Percentiles rank a stretch among this genome's conserved stretches.
Conservation (phyloP, 768 basidiomycete species). For the Megacollybia marginata region DNA sequence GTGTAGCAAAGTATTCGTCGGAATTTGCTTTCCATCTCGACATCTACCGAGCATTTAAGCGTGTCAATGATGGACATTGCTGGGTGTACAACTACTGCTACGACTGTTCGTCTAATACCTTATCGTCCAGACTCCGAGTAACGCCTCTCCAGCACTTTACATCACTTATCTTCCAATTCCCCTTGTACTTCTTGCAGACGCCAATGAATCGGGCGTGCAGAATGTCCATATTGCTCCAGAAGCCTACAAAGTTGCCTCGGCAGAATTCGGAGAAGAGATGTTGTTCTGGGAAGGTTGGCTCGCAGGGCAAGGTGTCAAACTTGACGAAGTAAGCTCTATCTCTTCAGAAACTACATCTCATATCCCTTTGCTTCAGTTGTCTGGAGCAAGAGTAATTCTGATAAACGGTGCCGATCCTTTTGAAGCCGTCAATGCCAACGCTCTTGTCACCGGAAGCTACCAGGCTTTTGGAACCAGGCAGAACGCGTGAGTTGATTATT, state of each 20-base stretch:
- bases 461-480: conserved; percentile 45
- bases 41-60: conserved; percentile 26
- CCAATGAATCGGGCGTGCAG: conserved; percentile 11
- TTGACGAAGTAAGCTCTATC: not conserved
- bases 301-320: conserved; percentile 14
- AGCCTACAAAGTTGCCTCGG: conserved; percentile 17
- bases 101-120: conserved; percentile 3
- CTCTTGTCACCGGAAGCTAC: conserved; percentile 43
- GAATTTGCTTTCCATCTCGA: conserved; percentile 30
- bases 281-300: conserved; percentile 24
- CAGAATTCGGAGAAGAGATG: conserved; percentile 24
- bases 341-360: not conserved
- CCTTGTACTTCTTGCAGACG: conserved; percentile 22
- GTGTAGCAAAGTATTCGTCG: conserved; percentile 20
- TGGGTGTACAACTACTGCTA: not conserved
- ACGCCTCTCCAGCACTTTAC: conserved; percentile 2
- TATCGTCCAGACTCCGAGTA: too few relatives aligned
- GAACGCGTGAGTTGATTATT: conserved; percentile 27
- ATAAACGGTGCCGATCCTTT: conserved; percentile 49
- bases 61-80: conserved; percentile 30
- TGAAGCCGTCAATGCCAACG: conserved; percentile 43
- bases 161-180: conserved; percentile 23
- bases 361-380: conserved; percentile 17
- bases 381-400: conserved; percentile 44
- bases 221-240: conserved; percentile 29